These are phyloP conservation scores for Aureobasidium uvarum DNA, from an alignment of 2,329 filamentous ascomycete genomes.

Conservation along the genomic window DNA sequence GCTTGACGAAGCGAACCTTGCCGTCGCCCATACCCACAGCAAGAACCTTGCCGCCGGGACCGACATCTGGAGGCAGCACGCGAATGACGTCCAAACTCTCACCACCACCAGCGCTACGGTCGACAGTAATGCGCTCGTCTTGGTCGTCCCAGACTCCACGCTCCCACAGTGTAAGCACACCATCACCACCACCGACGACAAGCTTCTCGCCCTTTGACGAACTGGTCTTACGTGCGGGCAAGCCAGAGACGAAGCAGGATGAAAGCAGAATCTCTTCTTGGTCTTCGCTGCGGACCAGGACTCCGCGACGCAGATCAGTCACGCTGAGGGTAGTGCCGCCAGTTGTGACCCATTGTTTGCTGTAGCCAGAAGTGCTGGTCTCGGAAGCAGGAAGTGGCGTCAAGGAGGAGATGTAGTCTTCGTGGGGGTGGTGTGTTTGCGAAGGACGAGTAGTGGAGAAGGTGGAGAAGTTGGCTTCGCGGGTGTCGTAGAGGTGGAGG, in stretches of 20 bases:
- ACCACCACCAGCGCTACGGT: slow-evolving; percentile 58
- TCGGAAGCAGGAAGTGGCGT: slow-evolving; percentile 76
- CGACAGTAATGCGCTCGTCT: slow-evolving; percentile 80
- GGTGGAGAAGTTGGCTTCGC: slow-evolving; percentile 40
- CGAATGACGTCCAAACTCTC: slow-evolving; percentile 80
- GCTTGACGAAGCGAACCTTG: slow-evolving; percentile 69
- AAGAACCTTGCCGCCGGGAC: slow-evolving; percentile 66
- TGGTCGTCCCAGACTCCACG: slow-evolving; percentile 94
- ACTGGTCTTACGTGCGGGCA: slow-evolving; percentile 62
- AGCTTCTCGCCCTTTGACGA: slow-evolving; percentile 71
- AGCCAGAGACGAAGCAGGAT: slow-evolving; percentile 71
- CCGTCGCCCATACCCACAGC: slow-evolving; percentile 82
- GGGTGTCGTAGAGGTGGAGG: slow-evolving; percentile 83
- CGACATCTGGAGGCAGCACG: slow-evolving; percentile 67
- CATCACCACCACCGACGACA: slow-evolving; percentile 72
- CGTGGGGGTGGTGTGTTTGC: slow-evolving; percentile 81
- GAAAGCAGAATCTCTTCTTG: slow-evolving; percentile 93
- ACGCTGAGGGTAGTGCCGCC: slow-evolving; percentile 88
- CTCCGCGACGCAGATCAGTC: slow-evolving; percentile 81
- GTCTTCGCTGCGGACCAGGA: slow-evolving; percentile 85
- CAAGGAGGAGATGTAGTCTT: slow-evolving; percentile 88
- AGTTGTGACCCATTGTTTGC: slow-evolving; percentile 93
- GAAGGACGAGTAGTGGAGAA: slow-evolving; percentile 63
- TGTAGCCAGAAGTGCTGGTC: slow-evolving; percentile 80
- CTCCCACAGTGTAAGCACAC: slow-evolving; percentile 90